Conservation (phyloP, 495 filamentous ascomycete genomes). For the Saxophila tyrrhenica region DNA sequence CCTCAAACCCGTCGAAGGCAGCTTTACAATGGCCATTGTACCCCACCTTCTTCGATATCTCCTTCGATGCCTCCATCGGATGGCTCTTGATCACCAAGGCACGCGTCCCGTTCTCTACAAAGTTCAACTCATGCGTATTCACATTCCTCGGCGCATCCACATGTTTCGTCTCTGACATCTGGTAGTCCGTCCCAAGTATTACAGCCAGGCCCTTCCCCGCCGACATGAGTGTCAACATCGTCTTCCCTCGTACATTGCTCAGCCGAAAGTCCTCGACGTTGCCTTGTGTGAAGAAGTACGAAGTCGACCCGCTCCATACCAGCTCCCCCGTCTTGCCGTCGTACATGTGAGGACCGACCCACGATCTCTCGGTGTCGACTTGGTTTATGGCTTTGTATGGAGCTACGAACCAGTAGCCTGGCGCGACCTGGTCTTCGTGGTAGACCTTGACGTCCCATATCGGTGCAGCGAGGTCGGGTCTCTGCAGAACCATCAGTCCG, state of each 20-base stretch:
- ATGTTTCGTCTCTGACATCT: neutral
- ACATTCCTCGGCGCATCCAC: neutral
- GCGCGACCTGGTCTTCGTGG: neutral
- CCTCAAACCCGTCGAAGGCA: conserved; percentile 7
- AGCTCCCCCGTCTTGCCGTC: conserved; percentile 9
- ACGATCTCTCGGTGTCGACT: neutral
- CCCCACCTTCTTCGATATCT: neutral
- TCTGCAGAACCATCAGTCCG: neutral
- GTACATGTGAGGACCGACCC: conserved; percentile 10
- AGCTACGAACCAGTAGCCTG: conserved; percentile 12
- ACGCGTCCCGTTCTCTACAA: conserved; percentile 3
- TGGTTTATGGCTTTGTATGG: conserved; percentile 3
- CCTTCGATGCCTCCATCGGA: neutral
- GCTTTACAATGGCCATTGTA: conserved; percentile 1
- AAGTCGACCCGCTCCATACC: conserved; percentile 5
- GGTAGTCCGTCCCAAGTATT: conserved; percentile 2
- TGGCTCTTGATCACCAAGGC: conserved; percentile 1
- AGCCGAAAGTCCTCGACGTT: conserved; percentile 9
- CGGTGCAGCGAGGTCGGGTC: conserved; percentile 6
- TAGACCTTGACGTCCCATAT: conserved; percentile 7
- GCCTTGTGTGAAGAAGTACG: neutral
- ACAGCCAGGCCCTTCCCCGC: neutral
- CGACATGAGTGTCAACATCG: conserved; percentile 5
- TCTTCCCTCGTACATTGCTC: conserved; percentile 1
- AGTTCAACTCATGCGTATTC: conserved; percentile 9